These are phyloP conservation scores for Coemansia sp. DNA, from an alignment of 192 early-diverging fungal species.

Conservation along the genomic window DNA sequence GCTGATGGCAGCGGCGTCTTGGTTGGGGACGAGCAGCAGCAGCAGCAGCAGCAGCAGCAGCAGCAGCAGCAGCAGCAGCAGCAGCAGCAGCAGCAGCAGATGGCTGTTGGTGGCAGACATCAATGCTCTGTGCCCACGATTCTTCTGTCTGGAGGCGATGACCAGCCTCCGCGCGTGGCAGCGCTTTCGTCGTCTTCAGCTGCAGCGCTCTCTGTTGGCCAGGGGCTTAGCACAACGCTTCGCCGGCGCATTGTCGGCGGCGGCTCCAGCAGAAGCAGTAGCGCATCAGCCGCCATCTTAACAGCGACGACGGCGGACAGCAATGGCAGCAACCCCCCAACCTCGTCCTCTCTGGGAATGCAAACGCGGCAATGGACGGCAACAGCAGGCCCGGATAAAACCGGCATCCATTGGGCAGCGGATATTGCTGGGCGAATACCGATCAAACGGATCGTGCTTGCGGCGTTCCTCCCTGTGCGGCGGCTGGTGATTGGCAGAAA, in stretches of 20 bases:
- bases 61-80: neutral
- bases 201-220: neutral
- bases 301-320: neutral
- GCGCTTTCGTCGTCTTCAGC: neutral
- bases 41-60: neutral
- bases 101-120: neutral
- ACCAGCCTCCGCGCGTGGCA: neutral
- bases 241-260: neutral
- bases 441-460: constrained; percentile 12
- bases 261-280: neutral
- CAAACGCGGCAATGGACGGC: neutral
- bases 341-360: neutral
- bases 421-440: neutral
- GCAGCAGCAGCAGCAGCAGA: neutral
- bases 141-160: neutral
- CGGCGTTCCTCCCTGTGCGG: constrained; percentile 44
- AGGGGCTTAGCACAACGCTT: constrained; percentile 5
- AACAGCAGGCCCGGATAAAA: neutral
- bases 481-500: constrained; percentile 30
- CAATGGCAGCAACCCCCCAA: neutral
- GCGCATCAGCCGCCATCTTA: neutral
- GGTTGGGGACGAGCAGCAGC: neutral
- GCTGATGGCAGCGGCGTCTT: neutral
- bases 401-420: neutral
- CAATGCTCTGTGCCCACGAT: neutral